A percentile compares a stretch with the other conserved stretches of the same genome.
These are phyloP conservation scores for Hanseniaspora mollemarum DNA, from an alignment of 805 yeast genomes.

Conservation along the genomic window DNA sequence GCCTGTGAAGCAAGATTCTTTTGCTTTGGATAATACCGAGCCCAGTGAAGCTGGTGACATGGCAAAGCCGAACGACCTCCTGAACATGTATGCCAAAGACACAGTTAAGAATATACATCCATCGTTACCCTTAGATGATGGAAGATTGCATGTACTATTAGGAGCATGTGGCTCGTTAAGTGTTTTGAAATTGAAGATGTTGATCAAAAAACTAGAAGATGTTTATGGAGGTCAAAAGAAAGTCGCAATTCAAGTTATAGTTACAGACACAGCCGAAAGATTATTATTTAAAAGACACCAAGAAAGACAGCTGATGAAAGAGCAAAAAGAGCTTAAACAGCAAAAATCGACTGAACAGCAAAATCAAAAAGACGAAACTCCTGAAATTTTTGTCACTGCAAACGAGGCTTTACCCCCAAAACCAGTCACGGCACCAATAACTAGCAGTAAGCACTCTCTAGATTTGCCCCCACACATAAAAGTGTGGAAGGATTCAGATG, in stretches of 20 bases:
- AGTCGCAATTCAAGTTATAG: conserved; percentile 72
- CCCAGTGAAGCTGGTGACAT: conserved; percentile 17
- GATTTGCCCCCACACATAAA: conserved; percentile 57
- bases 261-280: conserved; percentile 77
- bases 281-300: conserved; percentile 33
- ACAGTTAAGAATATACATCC: conserved; percentile 45
- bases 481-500: conserved; percentile 89
- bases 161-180: conserved; percentile 89
- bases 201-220: conserved; percentile 70
- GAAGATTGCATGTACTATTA: conserved; percentile 69
- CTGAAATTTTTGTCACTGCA: neutral
- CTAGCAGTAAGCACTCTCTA: conserved; percentile 29
- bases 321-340: conserved; percentile 16
- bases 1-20: neutral
- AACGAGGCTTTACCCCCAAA: conserved; percentile 22
- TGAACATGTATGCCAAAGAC: conserved; percentile 26
- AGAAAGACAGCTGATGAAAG: conserved; percentile 17
- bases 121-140: conserved; percentile 67
- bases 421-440: conserved; percentile 11
- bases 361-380: neutral
- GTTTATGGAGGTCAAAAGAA: conserved; percentile 56
- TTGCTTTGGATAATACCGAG: neutral
- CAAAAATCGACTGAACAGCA: neutral
- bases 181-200: conserved; percentile 63
- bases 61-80: conserved; percentile 22